phyloP scores from a whole-genome alignment of 345 rosid species.

The Capsella bursapastoris region DNA sequence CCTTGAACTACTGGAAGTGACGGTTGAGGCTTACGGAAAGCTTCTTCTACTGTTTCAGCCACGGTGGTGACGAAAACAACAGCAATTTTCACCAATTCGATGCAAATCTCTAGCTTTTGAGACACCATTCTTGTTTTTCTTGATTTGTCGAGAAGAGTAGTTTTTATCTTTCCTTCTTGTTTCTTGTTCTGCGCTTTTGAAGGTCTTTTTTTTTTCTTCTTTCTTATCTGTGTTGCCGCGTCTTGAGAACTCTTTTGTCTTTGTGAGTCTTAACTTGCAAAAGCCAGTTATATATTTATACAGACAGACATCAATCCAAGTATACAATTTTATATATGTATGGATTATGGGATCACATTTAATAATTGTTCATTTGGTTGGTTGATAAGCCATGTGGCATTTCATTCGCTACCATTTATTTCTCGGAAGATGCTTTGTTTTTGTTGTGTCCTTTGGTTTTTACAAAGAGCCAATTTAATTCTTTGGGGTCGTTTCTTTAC shows the following conservation, averaged over 20 bases:
- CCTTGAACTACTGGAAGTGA: constrained; percentile 16
- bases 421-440: constrained; percentile 28
- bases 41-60: constrained; percentile 54
- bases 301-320: constrained; percentile 7
- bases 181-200: constrained; percentile 36
- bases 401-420: constrained; percentile 14
- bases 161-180: background rate
- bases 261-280: constrained; percentile 31
- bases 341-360: constrained; percentile 32
- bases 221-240: constrained; percentile 34
- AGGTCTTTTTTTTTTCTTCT: background rate
- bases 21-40: constrained; percentile 32
- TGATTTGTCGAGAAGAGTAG: background rate
- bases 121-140: constrained; percentile 49
- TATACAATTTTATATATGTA: background rate
- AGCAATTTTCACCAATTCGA: constrained; percentile 50
- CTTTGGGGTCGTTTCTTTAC: constrained; percentile 27
- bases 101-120: constrained; percentile 56
- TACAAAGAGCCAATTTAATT: constrained; percentile 28
- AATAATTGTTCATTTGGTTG: constrained; percentile 13
- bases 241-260: constrained; percentile 27
- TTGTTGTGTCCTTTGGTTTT: constrained; percentile 36
- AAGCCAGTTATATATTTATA: constrained; percentile 38
- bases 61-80: constrained; percentile 51
- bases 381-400: constrained; percentile 30